A percentile compares a stretch with the other conserved stretches of the same genome.
Evolutionary conservation across 2,329 filamentous ascomycete genomes (phyloP).

Genomic region (Tolypocladium inflatum): DNA sequence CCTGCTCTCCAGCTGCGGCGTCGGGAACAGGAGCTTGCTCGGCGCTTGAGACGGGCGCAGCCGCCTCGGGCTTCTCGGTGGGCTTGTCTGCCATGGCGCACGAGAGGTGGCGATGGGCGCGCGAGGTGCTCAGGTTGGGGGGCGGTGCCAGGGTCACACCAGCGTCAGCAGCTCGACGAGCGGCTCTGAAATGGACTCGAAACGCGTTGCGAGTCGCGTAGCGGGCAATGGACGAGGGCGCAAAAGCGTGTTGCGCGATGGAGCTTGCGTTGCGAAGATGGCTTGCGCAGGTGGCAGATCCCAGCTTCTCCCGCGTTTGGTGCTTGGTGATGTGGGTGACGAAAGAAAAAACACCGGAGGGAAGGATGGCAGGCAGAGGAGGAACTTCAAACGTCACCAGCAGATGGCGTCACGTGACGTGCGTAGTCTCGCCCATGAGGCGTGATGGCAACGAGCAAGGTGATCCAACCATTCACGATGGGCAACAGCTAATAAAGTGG

Average conservation of each 20-base stretch:
- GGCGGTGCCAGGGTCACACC: slow-evolving; percentile 1
- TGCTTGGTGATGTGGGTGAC: slow-evolving; percentile 23
- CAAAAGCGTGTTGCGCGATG: slow-evolving; percentile 18
- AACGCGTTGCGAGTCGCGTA: slow-evolving; percentile 20
- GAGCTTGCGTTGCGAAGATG: slow-evolving; percentile 16
- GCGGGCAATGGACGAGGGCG: slow-evolving; percentile 2
- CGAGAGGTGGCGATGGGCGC: slow-evolving; percentile 11
- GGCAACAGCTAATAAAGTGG: background rate
- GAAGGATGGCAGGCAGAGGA: slow-evolving; percentile 20
- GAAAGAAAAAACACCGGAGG: slow-evolving; percentile 23
- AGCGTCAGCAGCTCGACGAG: slow-evolving; percentile 4
- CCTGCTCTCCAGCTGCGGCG: slow-evolving; percentile 11
- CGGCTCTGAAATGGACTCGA: background rate
- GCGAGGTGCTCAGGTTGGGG: background rate
- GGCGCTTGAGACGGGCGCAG: slow-evolving; percentile 21
- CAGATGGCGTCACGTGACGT: slow-evolving; percentile 21
- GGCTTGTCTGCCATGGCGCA: slow-evolving; percentile 29
- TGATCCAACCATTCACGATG: background rate
- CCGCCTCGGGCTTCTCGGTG: slow-evolving; percentile 24
- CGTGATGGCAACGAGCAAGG: background rate
- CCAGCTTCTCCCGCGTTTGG: slow-evolving; percentile 19
- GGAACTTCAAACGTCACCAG: slow-evolving; percentile 26
- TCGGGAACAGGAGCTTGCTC: slow-evolving; percentile 16
- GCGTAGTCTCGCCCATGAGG: background rate
- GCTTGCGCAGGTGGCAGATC: slow-evolving; percentile 20